Evolutionary conservation across 306 rosid genomes (phyloP).

Genomic region (Acacia crassicarpa): DNA sequence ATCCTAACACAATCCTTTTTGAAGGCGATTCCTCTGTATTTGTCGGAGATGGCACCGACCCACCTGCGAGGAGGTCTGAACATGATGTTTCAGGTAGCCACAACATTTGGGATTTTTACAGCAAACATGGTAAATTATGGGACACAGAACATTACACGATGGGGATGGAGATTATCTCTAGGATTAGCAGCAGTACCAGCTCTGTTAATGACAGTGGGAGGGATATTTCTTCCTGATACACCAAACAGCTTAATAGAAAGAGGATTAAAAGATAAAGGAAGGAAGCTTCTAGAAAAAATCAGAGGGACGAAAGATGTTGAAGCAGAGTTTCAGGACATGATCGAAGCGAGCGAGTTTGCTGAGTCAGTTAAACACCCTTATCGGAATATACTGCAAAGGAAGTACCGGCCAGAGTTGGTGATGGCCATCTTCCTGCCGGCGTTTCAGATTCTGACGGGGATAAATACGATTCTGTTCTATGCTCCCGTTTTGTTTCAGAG

Average conservation of each 20-base stretch:
- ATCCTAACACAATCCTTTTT: background rate
- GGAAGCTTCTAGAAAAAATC: slow-evolving; percentile 46
- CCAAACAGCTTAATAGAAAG: slow-evolving; percentile 63
- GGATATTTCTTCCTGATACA: slow-evolving; percentile 60
- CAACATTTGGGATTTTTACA: slow-evolving; percentile 62
- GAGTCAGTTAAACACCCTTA: slow-evolving; percentile 50
- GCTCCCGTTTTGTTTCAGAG: slow-evolving; percentile 69
- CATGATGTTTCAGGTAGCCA: slow-evolving; percentile 73
- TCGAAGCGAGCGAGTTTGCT: slow-evolving; percentile 60
- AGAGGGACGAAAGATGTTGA: slow-evolving; percentile 55
- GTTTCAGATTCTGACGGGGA: slow-evolving; percentile 69
- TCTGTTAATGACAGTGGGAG: slow-evolving; percentile 59
- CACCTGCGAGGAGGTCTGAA: slow-evolving; percentile 67
- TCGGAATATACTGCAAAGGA: slow-evolving; percentile 48
- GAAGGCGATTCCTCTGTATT: slow-evolving; percentile 64
- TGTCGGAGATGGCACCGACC: slow-evolving; percentile 72
- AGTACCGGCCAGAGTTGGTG: slow-evolving; percentile 56
- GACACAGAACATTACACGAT: slow-evolving; percentile 52
- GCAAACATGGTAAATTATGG: slow-evolving; percentile 69
- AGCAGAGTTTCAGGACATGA: slow-evolving; percentile 65
- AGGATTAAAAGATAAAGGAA: slow-evolving; percentile 46
- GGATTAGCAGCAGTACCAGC: slow-evolving; percentile 70
- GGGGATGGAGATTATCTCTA: slow-evolving; percentile 77
- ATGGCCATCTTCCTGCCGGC: slow-evolving; percentile 71
- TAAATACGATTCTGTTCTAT: slow-evolving; percentile 66